A percentile compares a stretch with the other conserved stretches of the same genome.
Conservation (phyloP, 176 grass and related monocot genomes). For the Neostapfia colusana region DNA sequence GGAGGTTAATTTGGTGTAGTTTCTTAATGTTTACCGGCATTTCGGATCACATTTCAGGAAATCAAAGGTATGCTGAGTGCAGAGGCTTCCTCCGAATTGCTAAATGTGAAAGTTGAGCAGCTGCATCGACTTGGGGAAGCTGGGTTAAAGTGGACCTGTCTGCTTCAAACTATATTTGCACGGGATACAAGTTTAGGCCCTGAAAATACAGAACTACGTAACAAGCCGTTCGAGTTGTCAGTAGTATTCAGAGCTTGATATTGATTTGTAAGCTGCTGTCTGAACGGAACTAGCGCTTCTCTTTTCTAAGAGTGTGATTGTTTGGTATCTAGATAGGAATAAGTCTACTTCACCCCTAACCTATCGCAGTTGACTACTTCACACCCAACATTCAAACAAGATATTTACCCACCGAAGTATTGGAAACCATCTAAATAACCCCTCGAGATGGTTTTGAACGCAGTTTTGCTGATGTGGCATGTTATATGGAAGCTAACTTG, state of each 20-base stretch:
- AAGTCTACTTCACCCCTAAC: too few species aligned
- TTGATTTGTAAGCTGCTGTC: not conserved
- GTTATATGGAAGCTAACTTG: too few species aligned
- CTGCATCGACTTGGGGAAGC: constrained; percentile 42
- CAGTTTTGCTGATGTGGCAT: too few species aligned
- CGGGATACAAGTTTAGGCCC: constrained; percentile 37
- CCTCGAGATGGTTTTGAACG: too few species aligned
- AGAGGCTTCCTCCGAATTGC: constrained; percentile 46
- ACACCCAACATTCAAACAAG: too few species aligned
- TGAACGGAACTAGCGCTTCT: too few species aligned
- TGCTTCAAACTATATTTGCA: constrained; percentile 47
- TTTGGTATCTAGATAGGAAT: too few species aligned
- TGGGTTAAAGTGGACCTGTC: not conserved
- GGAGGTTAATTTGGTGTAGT: constrained; percentile 30
- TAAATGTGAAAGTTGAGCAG: constrained; percentile 43
- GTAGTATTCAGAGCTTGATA: constrained; percentile 31
- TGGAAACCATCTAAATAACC: too few species aligned
- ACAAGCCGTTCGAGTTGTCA: constrained; percentile 39
- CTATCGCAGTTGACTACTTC: too few species aligned
- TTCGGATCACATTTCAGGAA: constrained; percentile 34
- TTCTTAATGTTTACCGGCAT: constrained; percentile 2
- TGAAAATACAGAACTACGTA: constrained; percentile 39
- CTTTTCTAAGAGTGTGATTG: too few species aligned
- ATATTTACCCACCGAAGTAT: too few species aligned
- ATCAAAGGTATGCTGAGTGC: constrained; percentile 34